These are phyloP conservation scores for Linnemannia zychae DNA, from an alignment of 192 early-diverging fungal genomes.

Conservation along the genomic window DNA sequence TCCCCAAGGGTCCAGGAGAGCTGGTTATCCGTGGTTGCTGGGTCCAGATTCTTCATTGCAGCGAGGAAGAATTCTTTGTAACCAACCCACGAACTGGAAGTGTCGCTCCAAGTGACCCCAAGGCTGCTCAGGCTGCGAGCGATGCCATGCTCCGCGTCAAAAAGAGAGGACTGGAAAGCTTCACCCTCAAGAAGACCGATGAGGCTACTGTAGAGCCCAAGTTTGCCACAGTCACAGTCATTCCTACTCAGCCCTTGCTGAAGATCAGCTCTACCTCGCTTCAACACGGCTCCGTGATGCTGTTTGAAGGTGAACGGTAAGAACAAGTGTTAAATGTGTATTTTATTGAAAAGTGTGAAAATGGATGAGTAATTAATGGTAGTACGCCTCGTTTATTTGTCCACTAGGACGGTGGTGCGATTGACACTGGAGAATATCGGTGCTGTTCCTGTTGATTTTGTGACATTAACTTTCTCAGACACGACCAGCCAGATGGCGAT, in stretches of 20 bases:
- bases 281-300: slow-evolving; percentile 79
- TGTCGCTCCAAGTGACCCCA: not conserved
- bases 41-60: slow-evolving; percentile 66
- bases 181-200: slow-evolving; percentile 8
- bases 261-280: slow-evolving; percentile 73
- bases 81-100: slow-evolving; percentile 29
- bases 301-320: slow-evolving; percentile 88
- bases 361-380: not conserved
- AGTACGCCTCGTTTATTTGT: not conserved
- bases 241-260: slow-evolving; percentile 75
- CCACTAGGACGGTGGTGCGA: slow-evolving; percentile 67
- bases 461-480: slow-evolving; percentile 71
- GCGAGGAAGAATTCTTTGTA: slow-evolving; percentile 67
- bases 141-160: slow-evolving; percentile 33
- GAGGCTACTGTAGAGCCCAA: slow-evolving; percentile 1
- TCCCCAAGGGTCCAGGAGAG: slow-evolving; percentile 70
- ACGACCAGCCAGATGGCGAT: slow-evolving; percentile 57
- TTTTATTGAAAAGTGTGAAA: too few species aligned
- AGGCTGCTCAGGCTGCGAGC: not conserved
- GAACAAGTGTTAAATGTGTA: not conserved
- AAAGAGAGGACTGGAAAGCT: slow-evolving; percentile 52
- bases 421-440: slow-evolving; percentile 85
- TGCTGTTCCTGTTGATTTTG: slow-evolving; percentile 75
- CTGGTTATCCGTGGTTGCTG: slow-evolving; percentile 74
- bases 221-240: slow-evolving; percentile 67